Evolutionary conservation across 2,329 filamentous ascomycete species (phyloP), one percentile per base, ranked within the genome.

Genomic region (Dothideomycetidae sp.): DNA sequence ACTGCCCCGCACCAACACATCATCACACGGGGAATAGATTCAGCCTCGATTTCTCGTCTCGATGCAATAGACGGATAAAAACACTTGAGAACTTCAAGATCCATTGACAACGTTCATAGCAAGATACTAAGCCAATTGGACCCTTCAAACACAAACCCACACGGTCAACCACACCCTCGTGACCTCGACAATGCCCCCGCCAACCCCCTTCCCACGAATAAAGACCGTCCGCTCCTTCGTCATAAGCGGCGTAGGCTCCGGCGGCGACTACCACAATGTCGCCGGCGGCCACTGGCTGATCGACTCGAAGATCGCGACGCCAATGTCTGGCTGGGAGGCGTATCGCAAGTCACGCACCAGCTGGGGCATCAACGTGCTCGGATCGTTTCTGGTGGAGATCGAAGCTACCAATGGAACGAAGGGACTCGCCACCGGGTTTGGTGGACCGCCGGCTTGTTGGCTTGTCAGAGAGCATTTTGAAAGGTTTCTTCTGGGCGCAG

Each of bases 321-420:
- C 86, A 5, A 92, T 86, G 71, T 88, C 84, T 34, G 72, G 75
- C 59, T 93, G 86, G 72, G 81, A 90, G 46, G 67, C 86, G 49
- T 94, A 93, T 60, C 76, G 85, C 47, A 74, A 78, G 43, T 93
- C 85, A 26, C 71, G 86, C 49, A 93, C 85, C 10, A 85, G 78
- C 56, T 94, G 84, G 82, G 86, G 86, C 26, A 94, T 94, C 68
- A 94, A 94, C 51, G 85, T 93, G 5, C 64, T 94, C 16, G 86
- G 86, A 2, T 93, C 85, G 0, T 93, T 94, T 62, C 80, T 85
- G 50, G 72, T 94, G 5, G 85, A 93, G 60, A 75, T 94, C 39
- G 83, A 93, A 59, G 81, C 81, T 11, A 78, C 73, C 5, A 84
- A 94, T 64, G 86, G 86, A 46, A 90, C 82, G n/a, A 81, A 88